phyloP scores from a whole-genome alignment of 2,329 filamentous ascomycete genomes.

The Ophiostoma tasmaniense region DNA sequence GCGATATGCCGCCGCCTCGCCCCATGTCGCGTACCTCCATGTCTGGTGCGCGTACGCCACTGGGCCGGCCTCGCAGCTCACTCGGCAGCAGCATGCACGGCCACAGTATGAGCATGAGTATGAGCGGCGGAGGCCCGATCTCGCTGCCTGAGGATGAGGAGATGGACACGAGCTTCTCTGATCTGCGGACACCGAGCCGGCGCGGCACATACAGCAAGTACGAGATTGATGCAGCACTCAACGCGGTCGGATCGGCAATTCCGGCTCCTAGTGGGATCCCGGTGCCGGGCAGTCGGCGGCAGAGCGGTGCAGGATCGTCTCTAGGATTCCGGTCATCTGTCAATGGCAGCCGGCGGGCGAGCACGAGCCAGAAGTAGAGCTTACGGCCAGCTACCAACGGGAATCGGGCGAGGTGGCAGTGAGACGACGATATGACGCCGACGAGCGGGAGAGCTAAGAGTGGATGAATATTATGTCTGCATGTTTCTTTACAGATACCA shows the following conservation, averaged over 20 bases:
- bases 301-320: constrained; percentile 23
- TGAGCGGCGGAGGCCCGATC: constrained; percentile 22
- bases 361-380: constrained; percentile 31
- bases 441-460: not conserved
- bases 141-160: constrained; percentile 41
- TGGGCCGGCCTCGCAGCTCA: constrained; percentile 63
- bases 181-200: constrained; percentile 45
- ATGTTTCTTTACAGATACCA: constrained; percentile 15
- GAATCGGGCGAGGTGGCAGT: not conserved
- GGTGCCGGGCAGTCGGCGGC: constrained; percentile 35
- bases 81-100: constrained; percentile 50
- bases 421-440: not conserved
- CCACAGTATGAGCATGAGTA: constrained; percentile 49
- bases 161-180: constrained; percentile 33
- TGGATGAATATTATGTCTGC: constrained; percentile 3
- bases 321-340: constrained; percentile 9
- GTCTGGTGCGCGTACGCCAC: constrained; percentile 52
- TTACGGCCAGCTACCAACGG: not conserved
- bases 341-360: constrained; percentile 17
- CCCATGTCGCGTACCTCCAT: constrained; percentile 59
- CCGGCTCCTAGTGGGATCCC: constrained; percentile 27
- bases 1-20: constrained; percentile 44
- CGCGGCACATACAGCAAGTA: constrained; percentile 45
- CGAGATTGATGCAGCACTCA: constrained; percentile 33
- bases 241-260: constrained; percentile 29